A percentile compares a stretch with the other conserved stretches of the same genome.
phyloP scores from a whole-genome alignment of 192 early-diverging fungal genomes.

The Coemansia sp. region DNA sequence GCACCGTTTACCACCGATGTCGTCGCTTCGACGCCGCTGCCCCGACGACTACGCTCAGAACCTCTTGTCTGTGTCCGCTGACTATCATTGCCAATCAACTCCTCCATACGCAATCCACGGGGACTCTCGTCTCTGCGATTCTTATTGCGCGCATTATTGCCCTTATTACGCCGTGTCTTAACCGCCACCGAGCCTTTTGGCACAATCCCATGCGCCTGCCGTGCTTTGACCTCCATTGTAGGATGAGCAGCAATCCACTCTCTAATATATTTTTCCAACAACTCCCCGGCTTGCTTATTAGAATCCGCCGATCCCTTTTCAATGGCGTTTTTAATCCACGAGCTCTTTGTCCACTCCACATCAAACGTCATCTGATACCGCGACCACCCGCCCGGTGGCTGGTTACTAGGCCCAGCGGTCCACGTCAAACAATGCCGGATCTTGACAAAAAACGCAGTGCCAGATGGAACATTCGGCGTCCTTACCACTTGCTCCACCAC shows the following conservation, averaged over 20 bases:
- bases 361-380: constrained; percentile 52
- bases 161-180: constrained; percentile 13
- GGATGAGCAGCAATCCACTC: constrained; percentile 49
- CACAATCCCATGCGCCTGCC: not conserved
- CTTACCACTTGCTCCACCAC: constrained; percentile 44
- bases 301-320: constrained; percentile 55
- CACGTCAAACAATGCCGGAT: constrained; percentile 53
- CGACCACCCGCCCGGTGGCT: constrained; percentile 49
- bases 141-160: constrained; percentile 5
- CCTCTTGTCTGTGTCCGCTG: not conserved
- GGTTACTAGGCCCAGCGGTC: constrained; percentile 30
- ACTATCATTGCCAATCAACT: constrained; percentile 31
- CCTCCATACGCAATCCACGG: constrained; percentile 48
- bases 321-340: constrained; percentile 55
- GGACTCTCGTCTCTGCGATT: constrained; percentile 42
- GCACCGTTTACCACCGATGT: too few relatives aligned
- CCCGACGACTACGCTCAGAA: not conserved
- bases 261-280: constrained; percentile 42
- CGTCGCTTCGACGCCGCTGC: not conserved
- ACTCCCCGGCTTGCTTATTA: constrained; percentile 52
- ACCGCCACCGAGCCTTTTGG: constrained; percentile 8
- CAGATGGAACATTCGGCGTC: constrained; percentile 56
- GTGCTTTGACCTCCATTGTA: constrained; percentile 42
- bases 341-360: constrained; percentile 54
- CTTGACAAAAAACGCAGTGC: constrained; percentile 52